Conservation (phyloP, 2,329 filamentous ascomycete genomes). For the Raffaelea deltoideospora region DNA sequence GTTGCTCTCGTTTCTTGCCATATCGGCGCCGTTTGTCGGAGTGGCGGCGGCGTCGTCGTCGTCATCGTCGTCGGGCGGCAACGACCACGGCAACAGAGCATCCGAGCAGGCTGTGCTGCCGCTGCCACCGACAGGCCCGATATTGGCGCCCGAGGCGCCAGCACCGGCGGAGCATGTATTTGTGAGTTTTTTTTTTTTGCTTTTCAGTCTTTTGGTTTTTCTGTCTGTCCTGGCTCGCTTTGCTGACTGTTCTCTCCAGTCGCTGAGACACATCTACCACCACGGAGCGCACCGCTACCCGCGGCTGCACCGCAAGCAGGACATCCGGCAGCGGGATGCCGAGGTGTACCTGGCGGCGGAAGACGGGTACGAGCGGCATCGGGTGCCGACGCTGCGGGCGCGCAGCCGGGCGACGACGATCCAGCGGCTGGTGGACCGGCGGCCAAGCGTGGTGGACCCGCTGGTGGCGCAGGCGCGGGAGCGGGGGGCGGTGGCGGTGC, state of each 20-base stretch:
- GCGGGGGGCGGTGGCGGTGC: conserved; percentile 49
- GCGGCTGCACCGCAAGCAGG: conserved; percentile 58
- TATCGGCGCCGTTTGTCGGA: conserved; percentile 26
- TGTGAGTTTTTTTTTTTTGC: conserved; percentile 16
- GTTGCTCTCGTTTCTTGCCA: conserved; percentile 51
- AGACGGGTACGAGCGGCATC: conserved; percentile 36
- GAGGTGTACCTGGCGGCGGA: conserved; percentile 48
- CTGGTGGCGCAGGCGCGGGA: conserved; percentile 60
- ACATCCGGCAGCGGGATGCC: conserved; percentile 46
- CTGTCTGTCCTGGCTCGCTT: not conserved
- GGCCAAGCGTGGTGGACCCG: conserved; percentile 60
- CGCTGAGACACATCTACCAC: conserved; percentile 80
- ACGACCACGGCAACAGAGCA: conserved; percentile 12
- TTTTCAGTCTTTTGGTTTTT: not conserved
- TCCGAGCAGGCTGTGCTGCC: conserved; percentile 28
- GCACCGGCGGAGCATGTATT: conserved; percentile 41
- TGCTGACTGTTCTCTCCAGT: conserved; percentile 20
- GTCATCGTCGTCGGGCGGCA: too few relatives aligned
- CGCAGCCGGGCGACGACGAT: conserved; percentile 55
- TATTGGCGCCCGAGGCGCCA: conserved; percentile 27
- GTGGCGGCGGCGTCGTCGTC: too few relatives aligned
- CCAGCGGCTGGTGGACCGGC: conserved; percentile 66
- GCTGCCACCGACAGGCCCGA: conserved; percentile 22
- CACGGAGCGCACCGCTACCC: conserved; percentile 75
- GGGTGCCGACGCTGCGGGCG: conserved; percentile 38